phyloP scores from a whole-genome alignment of 176 grass and related monocot species.

The Aegilops speltoides region DNA sequence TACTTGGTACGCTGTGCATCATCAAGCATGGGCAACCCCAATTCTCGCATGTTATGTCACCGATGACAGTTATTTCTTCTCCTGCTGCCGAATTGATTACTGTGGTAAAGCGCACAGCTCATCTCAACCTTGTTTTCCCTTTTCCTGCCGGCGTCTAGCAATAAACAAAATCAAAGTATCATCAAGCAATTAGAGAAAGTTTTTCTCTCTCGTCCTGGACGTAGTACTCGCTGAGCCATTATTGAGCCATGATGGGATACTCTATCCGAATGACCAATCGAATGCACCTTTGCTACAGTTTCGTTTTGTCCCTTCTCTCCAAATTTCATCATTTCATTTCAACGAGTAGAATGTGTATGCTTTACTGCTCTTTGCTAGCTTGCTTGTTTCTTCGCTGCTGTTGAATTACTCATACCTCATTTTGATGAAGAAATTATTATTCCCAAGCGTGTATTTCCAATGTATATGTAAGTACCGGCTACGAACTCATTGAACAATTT shows the following conservation, averaged over 20 bases:
- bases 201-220: conserved; percentile 2
- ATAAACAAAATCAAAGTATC: neutral
- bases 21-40: conserved; percentile 20
- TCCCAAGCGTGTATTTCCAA: neutral
- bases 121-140: neutral
- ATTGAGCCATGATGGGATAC: conserved; percentile 21
- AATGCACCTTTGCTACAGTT: conserved; percentile 19
- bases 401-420: neutral
- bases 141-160: conserved; percentile 1
- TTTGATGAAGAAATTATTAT: neutral
- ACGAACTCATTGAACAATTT: neutral
- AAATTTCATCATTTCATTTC: neutral
- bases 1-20: conserved; percentile 18
- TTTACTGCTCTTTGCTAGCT: neutral
- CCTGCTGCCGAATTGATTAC: neutral
- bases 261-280: neutral
- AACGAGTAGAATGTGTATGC: conserved; percentile 9
- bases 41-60: neutral
- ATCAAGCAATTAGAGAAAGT: neutral
- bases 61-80: neutral
- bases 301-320: neutral
- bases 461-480: neutral
- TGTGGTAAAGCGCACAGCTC: conserved; percentile 16
- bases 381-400: conserved; percentile 7
- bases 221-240: conserved; percentile 1